Percentiles rank a stretch among this genome's conserved stretches.
Conservation (phyloP, 2,329 filamentous ascomycete genomes). For the Fusarium coicis region DNA sequence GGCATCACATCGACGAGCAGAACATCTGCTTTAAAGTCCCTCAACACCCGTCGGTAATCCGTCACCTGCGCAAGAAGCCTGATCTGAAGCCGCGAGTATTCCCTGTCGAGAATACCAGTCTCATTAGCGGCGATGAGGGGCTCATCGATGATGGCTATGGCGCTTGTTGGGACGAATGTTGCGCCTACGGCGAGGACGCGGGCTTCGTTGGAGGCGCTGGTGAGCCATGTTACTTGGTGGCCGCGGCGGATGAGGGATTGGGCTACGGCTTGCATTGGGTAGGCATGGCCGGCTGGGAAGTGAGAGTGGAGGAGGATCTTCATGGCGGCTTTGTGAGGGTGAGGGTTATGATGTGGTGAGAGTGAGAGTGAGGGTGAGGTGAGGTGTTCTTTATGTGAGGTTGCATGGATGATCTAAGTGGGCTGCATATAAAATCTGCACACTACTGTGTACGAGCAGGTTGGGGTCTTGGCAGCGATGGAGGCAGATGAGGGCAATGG, state of each 20-base stretch:
- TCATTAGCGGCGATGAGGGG: conserved; percentile 43
- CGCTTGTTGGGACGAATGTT: conserved; percentile 47
- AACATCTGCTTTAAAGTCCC: conserved; percentile 45
- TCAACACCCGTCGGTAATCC: conserved; percentile 49
- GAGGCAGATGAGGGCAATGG: not conserved
- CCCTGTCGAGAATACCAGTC: conserved; percentile 48
- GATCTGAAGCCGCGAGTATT: conserved; percentile 39
- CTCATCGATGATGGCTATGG: conserved; percentile 47
- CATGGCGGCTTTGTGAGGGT: conserved; percentile 38
- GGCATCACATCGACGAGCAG: conserved; percentile 54
- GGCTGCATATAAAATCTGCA: not conserved
- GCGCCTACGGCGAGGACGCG: conserved; percentile 51
- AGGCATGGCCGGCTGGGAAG: conserved; percentile 53
- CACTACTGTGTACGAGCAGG: not conserved
- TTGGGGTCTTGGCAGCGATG: not conserved
- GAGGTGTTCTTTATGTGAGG: conserved; percentile 3
- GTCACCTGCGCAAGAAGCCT: conserved; percentile 50
- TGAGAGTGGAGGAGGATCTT: conserved; percentile 54
- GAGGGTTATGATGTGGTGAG: not conserved
- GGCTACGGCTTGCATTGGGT: conserved; percentile 54
- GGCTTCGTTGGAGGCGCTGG: conserved; percentile 48
- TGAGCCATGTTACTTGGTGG: conserved; percentile 54
- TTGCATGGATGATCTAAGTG: conserved; percentile 1
- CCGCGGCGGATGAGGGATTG: conserved; percentile 51
- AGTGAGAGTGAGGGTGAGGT: not conserved